Conservation (phyloP, 768 basidiomycete species). For the Lactifluus echinatus region DNA sequence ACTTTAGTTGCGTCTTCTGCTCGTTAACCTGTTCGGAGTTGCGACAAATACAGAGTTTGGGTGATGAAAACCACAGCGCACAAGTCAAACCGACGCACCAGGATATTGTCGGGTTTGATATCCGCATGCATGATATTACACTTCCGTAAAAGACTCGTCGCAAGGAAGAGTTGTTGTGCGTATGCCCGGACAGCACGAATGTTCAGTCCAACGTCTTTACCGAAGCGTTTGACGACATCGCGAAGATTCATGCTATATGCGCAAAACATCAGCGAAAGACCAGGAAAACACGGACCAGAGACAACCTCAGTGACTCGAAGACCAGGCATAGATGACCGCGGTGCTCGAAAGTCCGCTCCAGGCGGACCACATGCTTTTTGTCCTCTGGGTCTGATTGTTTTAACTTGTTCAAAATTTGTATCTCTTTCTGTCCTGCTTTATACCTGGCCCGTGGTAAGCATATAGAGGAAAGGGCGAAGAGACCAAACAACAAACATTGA, state of each 20-base stretch:
- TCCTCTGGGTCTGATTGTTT: constrained; percentile 89
- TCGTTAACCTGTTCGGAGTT: constrained; percentile 69
- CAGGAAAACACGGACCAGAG: background rate
- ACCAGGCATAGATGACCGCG: constrained; percentile 95
- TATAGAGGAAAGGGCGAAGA: background rate
- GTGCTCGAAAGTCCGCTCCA: constrained; percentile 93
- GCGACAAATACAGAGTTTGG: background rate
- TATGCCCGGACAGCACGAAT: constrained; percentile 98
- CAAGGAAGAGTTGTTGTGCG: constrained; percentile 90
- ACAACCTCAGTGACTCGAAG: constrained; percentile 86
- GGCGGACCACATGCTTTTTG: constrained; percentile 91
- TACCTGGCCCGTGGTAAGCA: constrained; percentile 48
- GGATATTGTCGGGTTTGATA: constrained; percentile 96
- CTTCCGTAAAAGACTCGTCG: constrained; percentile 77
- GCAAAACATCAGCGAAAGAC: constrained; percentile 5
- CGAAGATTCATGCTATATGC: constrained; percentile 85
- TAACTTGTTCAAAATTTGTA: constrained; percentile 78
- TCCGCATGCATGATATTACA: constrained; percentile 96
- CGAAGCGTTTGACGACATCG: constrained; percentile 95
- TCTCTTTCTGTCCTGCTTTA: constrained; percentile 90
- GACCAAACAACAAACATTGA: constrained; percentile 63
- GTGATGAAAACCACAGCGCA: background rate
- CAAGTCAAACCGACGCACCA: constrained; percentile 44
- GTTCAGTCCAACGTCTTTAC: constrained; percentile 95
- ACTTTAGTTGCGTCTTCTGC: constrained; percentile 83